These are phyloP conservation scores for Kazachstania africana DNA, from an alignment of 805 yeast genomes.

Conservation along the genomic window DNA sequence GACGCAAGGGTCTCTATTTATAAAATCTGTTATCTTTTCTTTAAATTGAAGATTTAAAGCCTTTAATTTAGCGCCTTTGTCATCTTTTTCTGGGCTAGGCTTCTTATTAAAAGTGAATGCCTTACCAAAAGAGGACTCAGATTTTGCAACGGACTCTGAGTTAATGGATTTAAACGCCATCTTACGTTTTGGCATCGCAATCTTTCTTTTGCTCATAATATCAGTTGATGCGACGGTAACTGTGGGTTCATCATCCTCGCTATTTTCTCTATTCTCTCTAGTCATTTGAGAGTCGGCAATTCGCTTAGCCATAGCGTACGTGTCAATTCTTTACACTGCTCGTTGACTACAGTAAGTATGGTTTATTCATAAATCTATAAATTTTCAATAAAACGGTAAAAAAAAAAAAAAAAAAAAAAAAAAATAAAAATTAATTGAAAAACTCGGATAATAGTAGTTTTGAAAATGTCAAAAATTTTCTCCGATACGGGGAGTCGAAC, in stretches of 20 bases:
- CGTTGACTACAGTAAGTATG: background rate
- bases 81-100: conserved; percentile 7
- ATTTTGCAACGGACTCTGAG: conserved; percentile 1
- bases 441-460: background rate
- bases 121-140: conserved; percentile 10
- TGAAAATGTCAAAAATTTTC: conserved; percentile 5
- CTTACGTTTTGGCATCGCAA: conserved; percentile 45
- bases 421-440: background rate
- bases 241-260: conserved; percentile 31
- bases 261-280: conserved; percentile 32
- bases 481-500: conserved; percentile 31
- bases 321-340: background rate
- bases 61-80: conserved; percentile 38
- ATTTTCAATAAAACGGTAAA: background rate
- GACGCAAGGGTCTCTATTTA: conserved; percentile 36
- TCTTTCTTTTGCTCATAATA: conserved; percentile 57
- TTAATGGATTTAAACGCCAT: conserved; percentile 13
- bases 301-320: conserved; percentile 48
- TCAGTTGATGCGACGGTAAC: conserved; percentile 50
- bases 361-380: background rate
- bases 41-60: conserved; percentile 57
- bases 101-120: conserved; percentile 9
- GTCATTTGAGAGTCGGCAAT: conserved; percentile 54
- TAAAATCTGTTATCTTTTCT: conserved; percentile 33
- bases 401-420: background rate